Evolutionary conservation across 768 basidiomycete genomes (phyloP).

Genomic region (Tricholoma bakamatsutake): DNA sequence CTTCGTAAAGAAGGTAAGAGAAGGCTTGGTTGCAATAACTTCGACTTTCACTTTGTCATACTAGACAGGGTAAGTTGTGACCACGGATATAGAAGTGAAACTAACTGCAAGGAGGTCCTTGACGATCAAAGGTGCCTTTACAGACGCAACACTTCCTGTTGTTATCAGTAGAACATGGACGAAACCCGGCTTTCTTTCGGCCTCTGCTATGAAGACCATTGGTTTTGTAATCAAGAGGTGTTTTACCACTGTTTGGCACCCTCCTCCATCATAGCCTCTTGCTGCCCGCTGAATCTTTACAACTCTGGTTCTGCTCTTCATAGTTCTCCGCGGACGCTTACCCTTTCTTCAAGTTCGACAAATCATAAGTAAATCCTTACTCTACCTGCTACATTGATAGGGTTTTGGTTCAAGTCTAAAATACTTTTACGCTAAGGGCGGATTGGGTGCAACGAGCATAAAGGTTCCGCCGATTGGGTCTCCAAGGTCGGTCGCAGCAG

Average conservation of each 20-base stretch:
- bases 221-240: no score
- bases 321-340: no score
- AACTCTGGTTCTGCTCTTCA: no score
- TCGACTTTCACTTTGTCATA: constrained; percentile 71
- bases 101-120: constrained; percentile 57
- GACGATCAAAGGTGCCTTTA: constrained; percentile 90
- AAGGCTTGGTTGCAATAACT: constrained; percentile 75
- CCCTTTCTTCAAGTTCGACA: no score
- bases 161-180: constrained; percentile 78
- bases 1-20: constrained; percentile 70
- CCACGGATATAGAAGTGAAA: constrained; percentile 3
- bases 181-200: constrained; percentile 34
- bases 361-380: no score
- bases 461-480: constrained; percentile 43
- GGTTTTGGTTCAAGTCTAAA: no score
- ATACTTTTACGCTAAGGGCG: not conserved
- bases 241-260: no score
- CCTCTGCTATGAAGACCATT: constrained; percentile 32
- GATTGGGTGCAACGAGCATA: constrained; percentile 34
- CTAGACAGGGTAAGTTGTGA: constrained; percentile 32
- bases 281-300: no score
- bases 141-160: constrained; percentile 92
- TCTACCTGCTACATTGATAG: no score
- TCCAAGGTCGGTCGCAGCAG: constrained; percentile 34
- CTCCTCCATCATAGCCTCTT: no score